These are phyloP conservation scores for Cercospora sp. DNA, from an alignment of 2,329 filamentous ascomycete species.

Conservation along the genomic window DNA sequence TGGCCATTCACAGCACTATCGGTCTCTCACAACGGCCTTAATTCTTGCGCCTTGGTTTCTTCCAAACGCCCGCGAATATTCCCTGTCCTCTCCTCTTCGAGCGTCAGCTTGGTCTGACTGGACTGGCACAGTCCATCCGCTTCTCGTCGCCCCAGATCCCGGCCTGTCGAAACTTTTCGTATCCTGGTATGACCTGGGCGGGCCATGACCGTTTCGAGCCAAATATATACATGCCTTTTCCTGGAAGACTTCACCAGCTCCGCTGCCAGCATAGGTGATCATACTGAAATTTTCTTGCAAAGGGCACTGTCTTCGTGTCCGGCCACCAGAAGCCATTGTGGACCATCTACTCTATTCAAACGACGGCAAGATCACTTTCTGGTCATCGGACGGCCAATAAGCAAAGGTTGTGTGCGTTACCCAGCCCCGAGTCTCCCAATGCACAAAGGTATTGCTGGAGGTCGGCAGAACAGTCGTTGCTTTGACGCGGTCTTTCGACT, in stretches of 20 bases:
- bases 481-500: background rate
- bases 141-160: background rate
- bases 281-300: background rate
- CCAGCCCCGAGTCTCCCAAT: no score
- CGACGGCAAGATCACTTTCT: background rate
- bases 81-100: background rate
- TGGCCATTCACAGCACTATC: background rate
- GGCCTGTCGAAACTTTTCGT: background rate
- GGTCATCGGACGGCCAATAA: background rate
- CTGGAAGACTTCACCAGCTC: background rate
- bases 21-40: background rate
- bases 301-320: background rate
- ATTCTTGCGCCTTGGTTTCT: background rate
- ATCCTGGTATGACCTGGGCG: background rate
- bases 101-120: background rate
- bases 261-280: background rate
- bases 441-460: background rate
- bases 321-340: background rate
- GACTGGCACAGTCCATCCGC: background rate
- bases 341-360: background rate
- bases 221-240: background rate
- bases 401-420: background rate
- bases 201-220: background rate
- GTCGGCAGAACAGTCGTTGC: background rate
- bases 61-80: background rate